Conservation (phyloP, 1,284 basidiomycete species). For the Phlebopus sp. region DNA sequence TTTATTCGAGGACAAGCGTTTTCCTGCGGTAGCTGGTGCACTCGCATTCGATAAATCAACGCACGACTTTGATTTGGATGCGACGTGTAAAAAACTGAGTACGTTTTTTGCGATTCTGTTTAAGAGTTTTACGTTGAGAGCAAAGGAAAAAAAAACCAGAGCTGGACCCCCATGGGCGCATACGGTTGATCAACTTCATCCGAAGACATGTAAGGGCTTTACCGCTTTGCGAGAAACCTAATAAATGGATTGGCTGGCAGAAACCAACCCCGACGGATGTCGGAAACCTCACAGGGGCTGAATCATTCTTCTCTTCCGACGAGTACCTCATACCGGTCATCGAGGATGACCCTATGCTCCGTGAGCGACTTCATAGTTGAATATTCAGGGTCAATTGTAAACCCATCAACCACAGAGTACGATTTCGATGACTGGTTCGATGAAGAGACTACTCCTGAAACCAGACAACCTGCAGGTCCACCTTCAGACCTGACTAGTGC, state of each 20-base stretch:
- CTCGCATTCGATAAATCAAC: conserved; percentile 61
- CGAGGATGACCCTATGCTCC: conserved; percentile 85
- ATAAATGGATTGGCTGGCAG: conserved; percentile 32
- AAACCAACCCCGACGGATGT: conserved; percentile 48
- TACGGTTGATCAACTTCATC: conserved; percentile 86
- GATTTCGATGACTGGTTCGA: conserved; percentile 76
- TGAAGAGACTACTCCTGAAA: conserved; percentile 40
- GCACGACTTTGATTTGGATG: conserved; percentile 65
- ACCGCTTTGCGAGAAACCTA: conserved; percentile 9
- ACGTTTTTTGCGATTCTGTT: conserved; percentile 27
- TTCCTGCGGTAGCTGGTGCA: conserved; percentile 61
- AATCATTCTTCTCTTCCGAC: conserved; percentile 69
- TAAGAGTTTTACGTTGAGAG: conserved; percentile 6
- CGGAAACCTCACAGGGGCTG: conserved; percentile 48
- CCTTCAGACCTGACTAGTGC: conserved; percentile 36
- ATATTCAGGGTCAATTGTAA: background rate
- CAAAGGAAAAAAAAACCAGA: conserved; percentile 31
- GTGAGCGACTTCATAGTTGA: conserved; percentile 44
- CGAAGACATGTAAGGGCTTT: conserved; percentile 54
- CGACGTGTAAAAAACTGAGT: conserved; percentile 51
- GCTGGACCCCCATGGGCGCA: conserved; percentile 66
- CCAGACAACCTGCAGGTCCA: conserved; percentile 18
- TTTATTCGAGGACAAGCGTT: conserved; percentile 73
- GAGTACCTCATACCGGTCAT: conserved; percentile 76
- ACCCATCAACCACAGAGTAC: conserved; percentile 42